A percentile compares a stretch with the other conserved stretches of the same genome.
phyloP scores from a whole-genome alignment of 306 rosid genomes.

The Leucaena leucocephala region DNA sequence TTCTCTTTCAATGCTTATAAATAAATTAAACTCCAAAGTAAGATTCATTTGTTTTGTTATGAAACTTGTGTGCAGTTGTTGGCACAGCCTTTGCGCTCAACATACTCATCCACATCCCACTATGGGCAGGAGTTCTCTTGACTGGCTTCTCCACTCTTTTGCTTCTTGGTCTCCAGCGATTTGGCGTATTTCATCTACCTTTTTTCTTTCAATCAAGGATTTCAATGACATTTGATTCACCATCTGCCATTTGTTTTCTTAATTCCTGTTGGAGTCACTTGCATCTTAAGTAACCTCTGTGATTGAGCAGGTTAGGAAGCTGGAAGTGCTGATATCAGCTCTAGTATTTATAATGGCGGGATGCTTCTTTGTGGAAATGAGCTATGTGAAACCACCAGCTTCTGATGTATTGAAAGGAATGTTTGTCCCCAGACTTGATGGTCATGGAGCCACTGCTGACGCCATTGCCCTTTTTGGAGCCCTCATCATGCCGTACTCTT shows the following conservation, averaged over 20 bases:
- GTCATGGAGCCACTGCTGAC: constrained; percentile 72
- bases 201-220: too few relatives aligned
- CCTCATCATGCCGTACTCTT: constrained; percentile 84
- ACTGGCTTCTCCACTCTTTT: constrained; percentile 83
- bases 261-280: not conserved
- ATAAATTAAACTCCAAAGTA: not conserved
- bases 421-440: constrained; percentile 72
- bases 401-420: constrained; percentile 45
- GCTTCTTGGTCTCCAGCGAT: constrained; percentile 78
- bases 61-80: constrained; percentile 53
- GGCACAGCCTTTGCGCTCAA: constrained; percentile 91
- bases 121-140: constrained; percentile 79
- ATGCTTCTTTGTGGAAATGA: constrained; percentile 87
- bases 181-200: constrained; percentile 56
- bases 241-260: too few relatives aligned
- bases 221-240: not conserved
- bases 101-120: constrained; percentile 73
- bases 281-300: not conserved
- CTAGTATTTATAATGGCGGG: constrained; percentile 76
- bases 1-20: not conserved
- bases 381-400: constrained; percentile 77
- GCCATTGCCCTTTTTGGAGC: constrained; percentile 93
- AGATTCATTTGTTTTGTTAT: not conserved
- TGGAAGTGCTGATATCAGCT: constrained; percentile 65
- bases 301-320: constrained; percentile 61